Conservation (phyloP, 73 alveolate genomes). For the Paramecium tetraurelia region DNA sequence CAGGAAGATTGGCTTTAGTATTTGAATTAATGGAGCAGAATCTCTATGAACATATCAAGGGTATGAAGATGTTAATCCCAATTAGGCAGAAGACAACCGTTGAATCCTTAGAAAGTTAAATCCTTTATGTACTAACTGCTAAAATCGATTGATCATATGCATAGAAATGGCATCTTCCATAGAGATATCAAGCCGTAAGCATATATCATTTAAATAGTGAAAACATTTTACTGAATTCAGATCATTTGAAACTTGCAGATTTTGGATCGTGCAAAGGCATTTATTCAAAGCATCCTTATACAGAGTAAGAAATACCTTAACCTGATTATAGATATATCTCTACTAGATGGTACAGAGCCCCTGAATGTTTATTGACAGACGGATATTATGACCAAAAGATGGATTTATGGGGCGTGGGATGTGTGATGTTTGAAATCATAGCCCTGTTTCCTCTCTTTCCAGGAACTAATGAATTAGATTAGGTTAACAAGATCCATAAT, state of each 20-base stretch:
- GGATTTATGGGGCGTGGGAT: constrained; percentile 99
- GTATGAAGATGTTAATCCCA: constrained; percentile 54
- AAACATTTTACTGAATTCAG: constrained; percentile 58
- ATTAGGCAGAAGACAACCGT: constrained; percentile 48
- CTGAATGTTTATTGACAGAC: constrained; percentile 98
- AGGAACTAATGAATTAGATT: constrained; percentile 97
- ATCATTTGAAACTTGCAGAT: constrained; percentile 91
- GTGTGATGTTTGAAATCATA: constrained; percentile 96
- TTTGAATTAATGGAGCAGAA: constrained; percentile 99
- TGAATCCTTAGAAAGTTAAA: constrained; percentile 54
- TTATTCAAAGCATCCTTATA: constrained; percentile 92
- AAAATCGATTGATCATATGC: constrained; percentile 96
- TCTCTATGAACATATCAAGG: constrained; percentile 96
- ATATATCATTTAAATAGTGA: not conserved
- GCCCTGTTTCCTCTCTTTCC: constrained; percentile 95
- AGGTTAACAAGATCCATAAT: constrained; percentile 93
- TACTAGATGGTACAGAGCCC: constrained; percentile 98
- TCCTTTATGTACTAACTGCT: constrained; percentile 73
- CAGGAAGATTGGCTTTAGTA: constrained; percentile 98
- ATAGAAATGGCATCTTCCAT: constrained; percentile 95
- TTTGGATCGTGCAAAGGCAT: constrained; percentile 94
- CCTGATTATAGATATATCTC: constrained; percentile 65
- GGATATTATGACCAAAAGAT: constrained; percentile 98
- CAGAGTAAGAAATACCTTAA: constrained; percentile 67
- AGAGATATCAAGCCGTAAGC: constrained; percentile 88